Evolutionary conservation across 2,329 filamentous ascomycete species (phyloP).

Genomic region (Aspergillus novofumigatus): DNA sequence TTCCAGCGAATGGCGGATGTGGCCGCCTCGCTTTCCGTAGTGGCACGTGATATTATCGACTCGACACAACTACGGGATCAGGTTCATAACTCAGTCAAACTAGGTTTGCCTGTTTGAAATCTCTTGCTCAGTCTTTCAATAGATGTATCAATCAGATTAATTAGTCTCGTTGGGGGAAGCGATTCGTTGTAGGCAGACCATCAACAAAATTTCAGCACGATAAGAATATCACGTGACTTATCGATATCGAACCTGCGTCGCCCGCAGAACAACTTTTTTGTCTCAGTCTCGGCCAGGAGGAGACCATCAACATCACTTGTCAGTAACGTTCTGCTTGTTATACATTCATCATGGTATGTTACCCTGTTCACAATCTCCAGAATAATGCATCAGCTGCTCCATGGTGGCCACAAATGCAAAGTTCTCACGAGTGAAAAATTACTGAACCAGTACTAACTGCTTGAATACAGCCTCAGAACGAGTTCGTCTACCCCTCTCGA

Average conservation of each 20-base stretch:
- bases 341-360: slow-evolving; percentile 30
- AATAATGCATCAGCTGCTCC: not conserved
- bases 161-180: not conserved
- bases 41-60: slow-evolving; percentile 23
- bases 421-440: not conserved
- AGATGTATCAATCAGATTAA: not conserved
- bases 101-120: not conserved
- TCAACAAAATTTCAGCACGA: not conserved
- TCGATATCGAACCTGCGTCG: slow-evolving; percentile 9
- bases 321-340: slow-evolving; percentile 12
- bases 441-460: not conserved
- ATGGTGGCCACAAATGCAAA: not conserved
- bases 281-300: slow-evolving; percentile 18
- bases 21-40: slow-evolving; percentile 24
- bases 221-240: slow-evolving; percentile 13
- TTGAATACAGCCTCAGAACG: slow-evolving; percentile 37
- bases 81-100: not conserved
- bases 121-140: not conserved
- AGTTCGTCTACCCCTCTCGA: slow-evolving; percentile 31
- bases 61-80: not conserved
- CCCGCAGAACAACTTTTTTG: slow-evolving; percentile 14
- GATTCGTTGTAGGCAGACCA: not conserved
- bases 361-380: not conserved
- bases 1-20: slow-evolving; percentile 26
- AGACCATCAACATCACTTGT: slow-evolving; percentile 20